These are phyloP conservation scores for Ogataea wickerhamii DNA, from an alignment of 805 yeast species.

Conservation along the genomic window DNA sequence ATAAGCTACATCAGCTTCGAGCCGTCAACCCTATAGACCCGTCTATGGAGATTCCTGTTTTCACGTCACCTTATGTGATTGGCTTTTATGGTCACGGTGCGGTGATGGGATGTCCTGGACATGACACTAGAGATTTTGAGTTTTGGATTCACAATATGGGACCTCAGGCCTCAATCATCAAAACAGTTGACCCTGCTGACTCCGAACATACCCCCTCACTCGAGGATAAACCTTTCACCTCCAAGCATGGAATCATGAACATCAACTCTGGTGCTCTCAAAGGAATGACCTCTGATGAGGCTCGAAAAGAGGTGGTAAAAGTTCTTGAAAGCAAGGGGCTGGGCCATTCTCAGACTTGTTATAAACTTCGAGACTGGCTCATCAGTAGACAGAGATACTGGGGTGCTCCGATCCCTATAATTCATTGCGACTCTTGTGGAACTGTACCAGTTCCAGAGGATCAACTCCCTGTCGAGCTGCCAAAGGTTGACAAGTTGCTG, in stretches of 20 bases:
- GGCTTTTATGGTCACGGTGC: constrained; percentile 86
- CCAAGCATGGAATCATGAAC: constrained; percentile 46
- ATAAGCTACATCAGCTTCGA: constrained; percentile 38
- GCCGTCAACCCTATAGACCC: constrained; percentile 60
- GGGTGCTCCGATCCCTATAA: constrained; percentile 98
- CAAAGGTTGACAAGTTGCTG: constrained; percentile 44
- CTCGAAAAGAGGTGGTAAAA: constrained; percentile 41
- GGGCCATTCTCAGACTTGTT: constrained; percentile 53
- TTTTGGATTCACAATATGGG: constrained; percentile 74
- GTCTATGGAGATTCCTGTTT: constrained; percentile 58
- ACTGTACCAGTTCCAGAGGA: constrained; percentile 87
- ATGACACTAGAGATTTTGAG: constrained; percentile 76
- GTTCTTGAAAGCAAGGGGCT: constrained; percentile 19
- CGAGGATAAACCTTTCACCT: constrained; percentile 33
- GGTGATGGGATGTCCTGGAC: constrained; percentile 98
- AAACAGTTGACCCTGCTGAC: constrained; percentile 44
- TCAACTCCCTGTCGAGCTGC: constrained; percentile 80
- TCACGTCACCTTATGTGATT: constrained; percentile 86
- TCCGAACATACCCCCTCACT: constrained; percentile 7
- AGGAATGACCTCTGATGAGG: constrained; percentile 51
- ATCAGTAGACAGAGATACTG: constrained; percentile 93
- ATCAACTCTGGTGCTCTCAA: constrained; percentile 43
- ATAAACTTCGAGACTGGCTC: constrained; percentile 86
- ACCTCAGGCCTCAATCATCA: constrained; percentile 32
- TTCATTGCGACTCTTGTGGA: constrained; percentile 86